A percentile compares a stretch with the other conserved stretches of the same genome.
Conservation (phyloP, 208 protist genomes). For the Crithidia acanthocephali region DNA sequence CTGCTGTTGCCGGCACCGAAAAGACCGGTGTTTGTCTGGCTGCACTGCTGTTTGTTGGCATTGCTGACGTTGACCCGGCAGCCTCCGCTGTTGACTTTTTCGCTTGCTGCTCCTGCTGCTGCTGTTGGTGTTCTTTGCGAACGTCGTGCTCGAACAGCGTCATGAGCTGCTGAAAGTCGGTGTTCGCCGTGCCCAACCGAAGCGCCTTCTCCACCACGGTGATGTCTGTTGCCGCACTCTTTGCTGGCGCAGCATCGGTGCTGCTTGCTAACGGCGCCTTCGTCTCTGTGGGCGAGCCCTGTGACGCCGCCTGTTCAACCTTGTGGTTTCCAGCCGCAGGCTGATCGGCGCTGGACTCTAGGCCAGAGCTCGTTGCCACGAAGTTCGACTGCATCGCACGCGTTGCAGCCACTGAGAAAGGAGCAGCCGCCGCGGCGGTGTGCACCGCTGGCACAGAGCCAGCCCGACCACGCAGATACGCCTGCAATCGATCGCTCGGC, state of each 20-base stretch:
- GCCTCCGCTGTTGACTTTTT: background rate
- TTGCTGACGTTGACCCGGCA: background rate
- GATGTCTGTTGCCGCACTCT: background rate
- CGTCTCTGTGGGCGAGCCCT: no score
- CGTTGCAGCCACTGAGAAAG: background rate
- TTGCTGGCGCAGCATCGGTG: background rate
- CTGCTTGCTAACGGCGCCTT: background rate
- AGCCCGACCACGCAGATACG: constrained; percentile 22
- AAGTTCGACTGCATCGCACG: background rate
- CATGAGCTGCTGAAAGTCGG: constrained; percentile 59
- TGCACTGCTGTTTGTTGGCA: background rate
- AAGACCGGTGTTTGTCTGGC: no score
- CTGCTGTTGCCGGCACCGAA: background rate
- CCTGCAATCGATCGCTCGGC: constrained; percentile 15
- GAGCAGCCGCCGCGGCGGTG: background rate
- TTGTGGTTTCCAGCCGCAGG: no score
- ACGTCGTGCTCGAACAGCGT: constrained; percentile 52
- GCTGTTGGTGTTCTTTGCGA: constrained; percentile 17
- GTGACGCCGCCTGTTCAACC: no score
- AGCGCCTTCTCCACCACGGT: background rate
- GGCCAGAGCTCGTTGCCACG: background rate
- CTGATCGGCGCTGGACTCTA: no score
- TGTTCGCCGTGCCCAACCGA: constrained; percentile 17
- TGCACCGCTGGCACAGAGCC: constrained; percentile 2
- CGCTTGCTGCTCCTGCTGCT: constrained; percentile 3